Evolutionary conservation across 805 yeast species (phyloP).

Genomic region (Vanderwaltozyma yarrowii): DNA sequence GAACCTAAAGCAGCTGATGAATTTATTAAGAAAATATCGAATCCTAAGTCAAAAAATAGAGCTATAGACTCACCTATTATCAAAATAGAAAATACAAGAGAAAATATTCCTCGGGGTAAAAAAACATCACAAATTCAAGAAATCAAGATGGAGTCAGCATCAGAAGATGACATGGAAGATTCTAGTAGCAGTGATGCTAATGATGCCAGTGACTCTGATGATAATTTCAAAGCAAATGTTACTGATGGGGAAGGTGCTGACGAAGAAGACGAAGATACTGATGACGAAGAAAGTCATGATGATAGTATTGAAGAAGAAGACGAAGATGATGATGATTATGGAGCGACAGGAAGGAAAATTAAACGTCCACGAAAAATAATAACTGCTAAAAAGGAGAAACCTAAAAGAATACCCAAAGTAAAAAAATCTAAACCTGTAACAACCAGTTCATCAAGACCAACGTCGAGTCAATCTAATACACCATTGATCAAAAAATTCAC

Average conservation of each 20-base stretch:
- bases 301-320: neutral
- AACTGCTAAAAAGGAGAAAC: too few relatives aligned
- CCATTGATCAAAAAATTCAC: conserved; percentile 23
- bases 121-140: neutral
- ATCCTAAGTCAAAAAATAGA: conserved; percentile 1
- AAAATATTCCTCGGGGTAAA: neutral
- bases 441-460: neutral
- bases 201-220: conserved; percentile 3
- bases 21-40: conserved; percentile 11
- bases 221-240: conserved; percentile 4
- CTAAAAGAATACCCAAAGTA: neutral
- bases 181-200: conserved; percentile 1
- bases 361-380: neutral
- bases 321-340: conserved; percentile 1
- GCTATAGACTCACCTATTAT: neutral
- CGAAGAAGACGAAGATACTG: conserved; percentile 2
- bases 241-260: conserved; percentile 1
- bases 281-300: neutral
- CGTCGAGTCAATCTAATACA: neutral
- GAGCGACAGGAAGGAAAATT: neutral
- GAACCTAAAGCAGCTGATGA: conserved; percentile 10
- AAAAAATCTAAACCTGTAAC: neutral
- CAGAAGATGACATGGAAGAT: conserved; percentile 3
- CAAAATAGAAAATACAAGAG: neutral
- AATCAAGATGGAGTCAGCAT: conserved; percentile 1